phyloP scores from a whole-genome alignment of 257 asterid species.

The Ophiorrhiza pumila region DNA sequence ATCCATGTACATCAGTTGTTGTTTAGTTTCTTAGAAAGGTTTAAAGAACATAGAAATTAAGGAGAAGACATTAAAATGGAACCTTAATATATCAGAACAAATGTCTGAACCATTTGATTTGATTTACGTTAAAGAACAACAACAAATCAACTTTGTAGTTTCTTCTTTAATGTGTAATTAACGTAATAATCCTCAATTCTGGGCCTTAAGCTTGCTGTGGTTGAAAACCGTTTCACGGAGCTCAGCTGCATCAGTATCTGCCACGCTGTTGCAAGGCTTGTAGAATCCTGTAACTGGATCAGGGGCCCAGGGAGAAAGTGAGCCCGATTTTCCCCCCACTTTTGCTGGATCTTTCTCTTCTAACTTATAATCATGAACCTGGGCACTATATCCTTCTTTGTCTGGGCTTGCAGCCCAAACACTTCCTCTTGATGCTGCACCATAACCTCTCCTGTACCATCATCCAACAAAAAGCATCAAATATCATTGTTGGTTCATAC shows the following conservation, averaged over 20 bases:
- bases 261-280: conserved; percentile 5
- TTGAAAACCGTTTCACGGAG: conserved; percentile 1
- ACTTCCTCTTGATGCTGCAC: background rate
- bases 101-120: too few species aligned
- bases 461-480: background rate
- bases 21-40: too few species aligned
- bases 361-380: background rate
- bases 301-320: conserved; percentile 7
- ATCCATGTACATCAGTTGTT: too few species aligned
- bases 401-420: background rate
- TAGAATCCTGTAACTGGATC: conserved; percentile 18
- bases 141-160: too few species aligned
- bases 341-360: background rate
- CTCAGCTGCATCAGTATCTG: conserved; percentile 7
- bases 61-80: too few species aligned
- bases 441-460: background rate
- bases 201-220: background rate
- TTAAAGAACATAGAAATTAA: too few species aligned
- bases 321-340: background rate
- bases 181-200: background rate
- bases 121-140: too few species aligned
- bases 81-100: too few species aligned
- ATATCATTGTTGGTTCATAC: background rate
- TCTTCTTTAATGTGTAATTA: too few species aligned
- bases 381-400: background rate